Evolutionary conservation across 768 basidiomycete genomes (phyloP).

Genomic region (Termitomyces sp.): DNA sequence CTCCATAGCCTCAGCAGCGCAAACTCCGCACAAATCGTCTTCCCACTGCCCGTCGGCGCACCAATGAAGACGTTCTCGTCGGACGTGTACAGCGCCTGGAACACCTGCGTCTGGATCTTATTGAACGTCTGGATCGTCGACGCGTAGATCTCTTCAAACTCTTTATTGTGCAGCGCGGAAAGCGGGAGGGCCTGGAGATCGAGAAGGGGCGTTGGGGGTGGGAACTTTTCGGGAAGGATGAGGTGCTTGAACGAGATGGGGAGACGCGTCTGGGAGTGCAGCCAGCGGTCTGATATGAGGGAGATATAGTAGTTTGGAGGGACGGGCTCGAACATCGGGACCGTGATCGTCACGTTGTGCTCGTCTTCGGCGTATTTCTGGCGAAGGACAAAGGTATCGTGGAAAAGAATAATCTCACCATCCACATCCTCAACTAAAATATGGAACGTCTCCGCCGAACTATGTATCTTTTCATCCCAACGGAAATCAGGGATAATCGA

Average conservation of each 20-base stretch:
- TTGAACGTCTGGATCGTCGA: constrained; percentile 83
- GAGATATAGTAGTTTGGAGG: constrained; percentile 99
- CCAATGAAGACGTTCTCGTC: constrained; percentile 98
- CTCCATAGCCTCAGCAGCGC: constrained; percentile 95
- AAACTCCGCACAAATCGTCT: constrained; percentile 97
- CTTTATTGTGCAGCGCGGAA: constrained; percentile 88
- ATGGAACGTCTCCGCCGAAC: constrained; percentile 82
- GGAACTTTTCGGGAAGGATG: constrained; percentile 96
- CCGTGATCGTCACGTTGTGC: constrained; percentile 90
- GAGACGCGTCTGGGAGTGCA: constrained; percentile 90
- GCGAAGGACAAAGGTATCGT: constrained; percentile 87
- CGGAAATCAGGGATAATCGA: constrained; percentile 97
- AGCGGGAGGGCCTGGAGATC: constrained; percentile 89
- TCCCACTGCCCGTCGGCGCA: constrained; percentile 94
- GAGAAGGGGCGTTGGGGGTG: constrained; percentile 84
- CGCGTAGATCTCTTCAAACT: constrained; percentile 84
- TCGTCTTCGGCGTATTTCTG: constrained; percentile 91
- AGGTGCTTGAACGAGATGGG: constrained; percentile 98
- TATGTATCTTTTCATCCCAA: constrained; percentile 96
- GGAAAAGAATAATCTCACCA: constrained; percentile 93
- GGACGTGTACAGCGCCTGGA: constrained; percentile 94
- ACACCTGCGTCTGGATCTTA: constrained; percentile 99
- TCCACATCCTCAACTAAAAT: constrained; percentile 97
- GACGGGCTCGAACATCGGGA: constrained; percentile 95
- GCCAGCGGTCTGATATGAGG: constrained; percentile 90